Base-by-base conservation (phyloP, 2,329 filamentous ascomycete genomes). In the Neofusicoccum umdonicola region DNA sequence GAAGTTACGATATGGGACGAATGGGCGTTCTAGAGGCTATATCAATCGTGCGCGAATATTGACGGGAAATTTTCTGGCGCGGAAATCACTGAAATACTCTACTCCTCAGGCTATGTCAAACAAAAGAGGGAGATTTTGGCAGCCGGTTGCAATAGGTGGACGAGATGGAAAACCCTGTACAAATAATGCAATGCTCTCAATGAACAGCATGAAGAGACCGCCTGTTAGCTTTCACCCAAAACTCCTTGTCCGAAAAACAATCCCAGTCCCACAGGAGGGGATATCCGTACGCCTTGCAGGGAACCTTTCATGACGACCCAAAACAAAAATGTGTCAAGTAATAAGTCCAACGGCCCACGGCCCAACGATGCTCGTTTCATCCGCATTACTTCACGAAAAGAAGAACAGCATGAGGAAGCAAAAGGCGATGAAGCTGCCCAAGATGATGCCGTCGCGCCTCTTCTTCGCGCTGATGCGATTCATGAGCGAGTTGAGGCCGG, bases 401-500 rank as follows among this genome's bases (percentile, higher is more conserved):
- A 73, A 96, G 72, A 94, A 86, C 72, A 98, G 85, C 80, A 96
- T 80, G 71, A 98, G 79, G 74, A 96, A 96, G 80, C 95, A 98
- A 71, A 97, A 85, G 0, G 93, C 93, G 72, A 99, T 93, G 73
- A 99, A 97, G 52, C 84, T 82, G 17, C 92, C 95, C 81, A 99
- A 85, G 69, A 99, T 97, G 69, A 99, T 89, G 35, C 93, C 93
- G 78, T 99, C 95, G 71, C 95, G 88, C 76, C 94, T 88, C 85
- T 96, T 96, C 83, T 96, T 96, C 65, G 92, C 89, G 61, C 93
- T 94, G 78, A 99, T 99, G 79, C 92, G 90, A 60, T 88, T 88
- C 71, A 99, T 98, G 73, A 99, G 81, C 60, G 88, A 88, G 78
- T 98, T 99, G 71, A 99, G 88, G 1, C 95, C 95, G 0, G 95